Evolutionary conservation across 2,329 filamentous ascomycete genomes (phyloP), one percentile per base, ranked within the genome.

Genomic region (Arthrobotrys megalospora): DNA sequence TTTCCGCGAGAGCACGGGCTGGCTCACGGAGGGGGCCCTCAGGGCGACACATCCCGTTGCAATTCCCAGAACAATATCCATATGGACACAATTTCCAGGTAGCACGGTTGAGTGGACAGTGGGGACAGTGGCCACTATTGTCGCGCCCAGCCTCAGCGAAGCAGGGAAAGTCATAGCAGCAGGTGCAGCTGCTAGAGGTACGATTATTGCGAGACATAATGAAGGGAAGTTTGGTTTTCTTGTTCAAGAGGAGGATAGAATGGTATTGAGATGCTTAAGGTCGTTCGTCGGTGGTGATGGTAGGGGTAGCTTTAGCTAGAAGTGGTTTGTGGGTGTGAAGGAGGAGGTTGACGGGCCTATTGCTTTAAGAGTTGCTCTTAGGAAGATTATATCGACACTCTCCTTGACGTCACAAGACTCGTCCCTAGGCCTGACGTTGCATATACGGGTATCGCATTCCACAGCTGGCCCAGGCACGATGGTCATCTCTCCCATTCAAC

Each of bases 21-120:
- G 12, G 8, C 2, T 43, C 53, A 2, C 34, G 32, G 7, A 11
- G 10, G 14, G 53, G 53, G 2, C 53, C 53, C 7, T 60, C 28
- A 3, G 53, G 53, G 10, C 10, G 53, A 43, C 53, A 60, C 53
- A 21, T 60, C 3, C 53, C 53, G 19, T 60, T 43, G 11, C 53
- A 60, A 24, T 60, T 19, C 4, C 53, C 53, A 12, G 10, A 2
- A 19, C 53, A 60, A 4, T 41, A 24, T 6, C 12, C 36, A 6
- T 7, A 43, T 2, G 53, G 53, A n/a, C 53, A 60, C 12, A n/a
- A 2, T 14, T 43, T 19, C 53, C 53, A 41, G n/a, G 12, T 24
- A 10, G 36, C n/a, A 21, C 53, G 5, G 11, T 36, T 11, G 3
- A 60, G 3, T 5, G 8, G 0, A 10, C 53, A 60, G 36, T 60